phyloP scores from a whole-genome alignment of 306 rosid species.

The Crataegus laevigata region DNA sequence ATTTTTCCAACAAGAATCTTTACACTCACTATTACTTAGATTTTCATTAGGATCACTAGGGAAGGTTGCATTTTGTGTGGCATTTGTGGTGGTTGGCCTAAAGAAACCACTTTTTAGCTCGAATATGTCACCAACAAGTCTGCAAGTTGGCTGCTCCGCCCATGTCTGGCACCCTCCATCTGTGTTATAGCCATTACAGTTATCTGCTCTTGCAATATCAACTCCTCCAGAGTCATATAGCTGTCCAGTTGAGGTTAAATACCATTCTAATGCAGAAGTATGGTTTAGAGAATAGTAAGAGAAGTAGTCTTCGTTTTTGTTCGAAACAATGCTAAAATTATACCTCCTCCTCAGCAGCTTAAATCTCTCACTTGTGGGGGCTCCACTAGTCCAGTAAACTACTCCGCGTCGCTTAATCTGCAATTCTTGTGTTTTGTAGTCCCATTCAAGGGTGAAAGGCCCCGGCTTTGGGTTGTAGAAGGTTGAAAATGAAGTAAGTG shows the following conservation, averaged over 20 bases:
- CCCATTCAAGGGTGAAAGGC: conserved; percentile 1
- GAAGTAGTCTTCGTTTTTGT: conserved; percentile 1
- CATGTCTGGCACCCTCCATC: conserved; percentile 1
- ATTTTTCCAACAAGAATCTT: not conserved
- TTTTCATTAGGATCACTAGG: not conserved
- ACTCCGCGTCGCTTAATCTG: not conserved
- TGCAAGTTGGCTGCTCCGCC: not conserved
- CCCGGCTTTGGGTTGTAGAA: not conserved
- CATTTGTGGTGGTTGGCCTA: not conserved
- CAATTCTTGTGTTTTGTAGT: not conserved
- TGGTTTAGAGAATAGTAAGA: not conserved
- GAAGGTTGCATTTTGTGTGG: not conserved
- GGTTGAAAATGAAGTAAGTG: conserved; percentile 22
- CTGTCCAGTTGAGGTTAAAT: not conserved
- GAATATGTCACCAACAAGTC: not conserved
- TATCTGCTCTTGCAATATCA: not conserved
- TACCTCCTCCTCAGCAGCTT: not conserved
- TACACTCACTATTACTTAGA: not conserved
- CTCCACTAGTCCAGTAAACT: not conserved
- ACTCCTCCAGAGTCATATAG: not conserved
- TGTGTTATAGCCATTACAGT: not conserved
- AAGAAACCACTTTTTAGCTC: not conserved
- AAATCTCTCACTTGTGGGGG: not conserved
- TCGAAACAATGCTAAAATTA: not conserved
- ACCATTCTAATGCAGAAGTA: not conserved